Evolutionary conservation across 148 eudicot genomes (phyloP), one percentile per base, ranked within the genome.

Genomic region (Pharnaceum exiguum): DNA sequence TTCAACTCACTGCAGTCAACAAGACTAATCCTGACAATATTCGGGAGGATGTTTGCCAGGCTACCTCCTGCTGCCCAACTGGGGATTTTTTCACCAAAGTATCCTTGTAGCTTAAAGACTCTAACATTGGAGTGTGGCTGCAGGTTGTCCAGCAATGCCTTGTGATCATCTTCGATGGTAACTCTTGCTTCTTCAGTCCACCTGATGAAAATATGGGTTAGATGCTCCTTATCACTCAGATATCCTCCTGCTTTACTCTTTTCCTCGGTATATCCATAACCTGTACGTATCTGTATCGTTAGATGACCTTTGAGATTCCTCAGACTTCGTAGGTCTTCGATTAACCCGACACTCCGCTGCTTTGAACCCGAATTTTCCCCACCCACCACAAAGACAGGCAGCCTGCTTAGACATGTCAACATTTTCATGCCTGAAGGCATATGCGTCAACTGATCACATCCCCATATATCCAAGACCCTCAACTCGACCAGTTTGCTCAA

Each of bases 81-180:
- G 13, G 52, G 52, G n/a, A 47, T 1, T 23, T 7, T 47, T 22
- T 4, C 25, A n/a, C 52, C 52, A 9, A 3, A 0, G 7, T 47
- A 47, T 3, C 30, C 30, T 1, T 22, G 2, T 1, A 47, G 7
- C 0, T 12, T 10, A 13, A 47, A 26, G 16, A 1, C n/a, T 26
- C 52, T 47, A n/a, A 47, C 8, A 10, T 47, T 47, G 16, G 8
- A 2, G 8, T 23, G 29, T 16, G 31, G 52, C 31, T 47, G 47
- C n/a, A 56, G 10, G 60, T 39, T 33, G 9, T 56, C 60, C 13
- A 56, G 10, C 22, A 56, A 39, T 25, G 47, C 33, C 27, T 56
- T 47, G 7, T 56, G 32, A n/a, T 25, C 3, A 25, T 55, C 45
- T n/a, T n/a, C n/a, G n/a, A n/a, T n/a, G n/a, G n/a, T n/a, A 1